A percentile compares a stretch with the other conserved stretches of the same genome.
Evolutionary conservation across 1,284 basidiomycete species (phyloP).

Genomic region (Cronartium quercuum): DNA sequence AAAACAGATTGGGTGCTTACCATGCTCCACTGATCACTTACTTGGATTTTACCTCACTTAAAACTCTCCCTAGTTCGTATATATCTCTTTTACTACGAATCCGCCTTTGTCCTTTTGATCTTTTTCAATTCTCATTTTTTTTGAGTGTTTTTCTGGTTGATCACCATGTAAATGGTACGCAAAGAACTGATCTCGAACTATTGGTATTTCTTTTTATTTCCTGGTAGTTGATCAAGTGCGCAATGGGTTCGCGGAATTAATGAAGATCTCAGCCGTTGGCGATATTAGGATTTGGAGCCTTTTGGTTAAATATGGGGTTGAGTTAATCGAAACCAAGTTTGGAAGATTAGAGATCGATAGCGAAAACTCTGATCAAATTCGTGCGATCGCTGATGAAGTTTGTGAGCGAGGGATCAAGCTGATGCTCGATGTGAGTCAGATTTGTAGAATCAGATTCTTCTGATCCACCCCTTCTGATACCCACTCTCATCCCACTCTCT

Average conservation of each 20-base stretch:
- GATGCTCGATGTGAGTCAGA: slow-evolving; percentile 47
- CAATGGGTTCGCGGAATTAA: slow-evolving; percentile 53
- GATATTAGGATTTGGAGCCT: slow-evolving; percentile 52
- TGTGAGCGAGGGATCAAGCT: slow-evolving; percentile 52
- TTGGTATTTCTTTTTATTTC: not conserved
- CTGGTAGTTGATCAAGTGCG: slow-evolving; percentile 43
- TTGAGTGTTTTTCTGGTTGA: not conserved
- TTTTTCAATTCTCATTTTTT: not conserved
- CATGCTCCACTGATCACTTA: slow-evolving; percentile 53
- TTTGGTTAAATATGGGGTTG: slow-evolving; percentile 52
- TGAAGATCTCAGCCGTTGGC: slow-evolving; percentile 53
- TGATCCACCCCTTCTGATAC: not conserved
- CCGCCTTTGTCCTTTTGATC: not conserved
- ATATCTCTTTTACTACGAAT: not conserved
- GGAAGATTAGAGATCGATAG: slow-evolving; percentile 50
- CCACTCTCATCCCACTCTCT: not conserved
- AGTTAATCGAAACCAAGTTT: slow-evolving; percentile 52
- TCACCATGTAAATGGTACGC: not conserved
- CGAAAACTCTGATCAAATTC: slow-evolving; percentile 44
- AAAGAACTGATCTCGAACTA: not conserved
- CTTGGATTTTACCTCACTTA: slow-evolving; percentile 53
- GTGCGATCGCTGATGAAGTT: slow-evolving; percentile 50
- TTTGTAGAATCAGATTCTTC: not conserved
- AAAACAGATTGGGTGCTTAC: slow-evolving; percentile 52
- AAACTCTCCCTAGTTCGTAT: slow-evolving; percentile 51